Base-by-base conservation (phyloP, 805 yeast species). In the Saturnispora serradocipensis region DNA sequence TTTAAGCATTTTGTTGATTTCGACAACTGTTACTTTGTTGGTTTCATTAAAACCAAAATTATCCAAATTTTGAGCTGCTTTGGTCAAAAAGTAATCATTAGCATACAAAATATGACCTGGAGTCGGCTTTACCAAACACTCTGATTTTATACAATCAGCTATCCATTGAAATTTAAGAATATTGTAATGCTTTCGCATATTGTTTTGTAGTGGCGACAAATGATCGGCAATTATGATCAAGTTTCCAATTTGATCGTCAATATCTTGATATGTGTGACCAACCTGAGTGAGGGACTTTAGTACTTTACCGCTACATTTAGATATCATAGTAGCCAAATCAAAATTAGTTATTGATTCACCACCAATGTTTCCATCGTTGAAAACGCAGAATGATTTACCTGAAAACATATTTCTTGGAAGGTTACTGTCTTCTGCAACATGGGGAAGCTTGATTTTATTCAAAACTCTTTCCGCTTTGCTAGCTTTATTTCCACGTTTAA, bases 131-230 rank as follows among this genome's bases (percentile, higher is more conserved):
- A 87, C 64, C 2, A 80, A 45, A 2, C 58, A 48, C 1, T 63
- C 59, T 13, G 69, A 62, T 16, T 63, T 59, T 2, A 86, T 67
- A 58, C 93, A 81, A 56, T 86, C 90, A 44, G 80, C 70, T 5
- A 88, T 62, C 96, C 96, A 91, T 30, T 67, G 63, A 0, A 95
- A 88, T 48, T 67, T 73, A 7, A 88, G 61, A 0, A 91, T 70
- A 59, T 83, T 86, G 57, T 74, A 77, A 16, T 64, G 53, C n/a
- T 68, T 64, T 10, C 62, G 25, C 10, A 16, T 22, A 30, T 15
- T 32, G 5, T 20, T 3, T 22, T 48, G 50, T 8, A 11, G 9
- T 8, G 16, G 10, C 8, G 13, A 30, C n/a, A 18, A 20, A 51
- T 61, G 70, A 30, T 68, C 73, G 16, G 77, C 70, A 18, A 78